Conservation (phyloP, 345 rosid genomes). For the Pelargonium nanum region DNA sequence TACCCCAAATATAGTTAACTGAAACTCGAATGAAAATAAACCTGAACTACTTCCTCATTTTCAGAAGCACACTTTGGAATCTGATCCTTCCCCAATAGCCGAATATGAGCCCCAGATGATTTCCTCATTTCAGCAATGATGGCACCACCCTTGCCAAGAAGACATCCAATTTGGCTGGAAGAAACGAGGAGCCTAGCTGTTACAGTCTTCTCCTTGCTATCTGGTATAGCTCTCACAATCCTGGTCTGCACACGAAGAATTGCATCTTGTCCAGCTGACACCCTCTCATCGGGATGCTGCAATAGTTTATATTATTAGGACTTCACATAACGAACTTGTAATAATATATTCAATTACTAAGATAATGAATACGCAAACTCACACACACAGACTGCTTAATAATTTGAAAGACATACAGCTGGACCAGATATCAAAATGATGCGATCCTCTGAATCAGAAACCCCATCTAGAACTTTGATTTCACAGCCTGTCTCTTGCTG, state of each 20-base stretch:
- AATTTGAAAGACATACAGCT: slow-evolving; percentile 33
- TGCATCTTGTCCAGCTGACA: slow-evolving; percentile 62
- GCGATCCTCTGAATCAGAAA: slow-evolving; percentile 48
- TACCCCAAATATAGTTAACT: neutral
- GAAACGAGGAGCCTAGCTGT: slow-evolving; percentile 52
- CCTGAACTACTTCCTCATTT: slow-evolving; percentile 77
- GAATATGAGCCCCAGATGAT: slow-evolving; percentile 58
- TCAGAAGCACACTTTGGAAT: slow-evolving; percentile 65
- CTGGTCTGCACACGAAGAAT: slow-evolving; percentile 59
- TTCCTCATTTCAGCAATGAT: slow-evolving; percentile 70
- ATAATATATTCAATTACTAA: no score
- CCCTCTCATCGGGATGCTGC: slow-evolving; percentile 69
- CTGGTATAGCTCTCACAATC: slow-evolving; percentile 44
- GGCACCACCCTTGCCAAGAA: slow-evolving; percentile 70
- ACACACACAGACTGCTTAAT: neutral
- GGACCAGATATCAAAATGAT: slow-evolving; percentile 55
- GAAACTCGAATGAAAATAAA: slow-evolving; percentile 12
- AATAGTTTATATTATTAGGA: slow-evolving; percentile 13
- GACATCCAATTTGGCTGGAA: slow-evolving; percentile 65
- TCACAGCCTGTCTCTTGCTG: slow-evolving; percentile 74
- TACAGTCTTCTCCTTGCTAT: slow-evolving; percentile 42
- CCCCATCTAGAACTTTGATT: slow-evolving; percentile 50
- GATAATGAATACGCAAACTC: neutral
- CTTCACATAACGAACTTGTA: neutral
- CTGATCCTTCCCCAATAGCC: slow-evolving; percentile 58